phyloP scores from a whole-genome alignment of 106 monocot genomes.

The Gastrodia elata region DNA sequence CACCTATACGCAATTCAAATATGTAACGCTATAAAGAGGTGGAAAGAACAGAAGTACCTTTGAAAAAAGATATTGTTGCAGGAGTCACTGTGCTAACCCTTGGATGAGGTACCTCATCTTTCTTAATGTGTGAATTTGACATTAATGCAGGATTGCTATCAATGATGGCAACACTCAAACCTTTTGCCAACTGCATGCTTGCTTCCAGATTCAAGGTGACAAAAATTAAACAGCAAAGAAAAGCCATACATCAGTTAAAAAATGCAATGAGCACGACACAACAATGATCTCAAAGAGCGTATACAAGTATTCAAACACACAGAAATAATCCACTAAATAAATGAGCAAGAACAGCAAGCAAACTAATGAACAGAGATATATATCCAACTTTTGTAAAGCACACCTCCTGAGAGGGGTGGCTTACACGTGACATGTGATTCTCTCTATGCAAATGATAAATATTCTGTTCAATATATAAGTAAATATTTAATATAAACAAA shows the following conservation, averaged over 20 bases:
- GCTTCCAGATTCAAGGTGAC: conserved; percentile 32
- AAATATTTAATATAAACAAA: no score
- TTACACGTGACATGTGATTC: no score
- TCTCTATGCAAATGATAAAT: no score
- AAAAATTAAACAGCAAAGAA: not conserved
- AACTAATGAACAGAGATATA: not conserved
- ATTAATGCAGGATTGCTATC: conserved; percentile 76
- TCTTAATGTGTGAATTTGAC: conserved; percentile 35
- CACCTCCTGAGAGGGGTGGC: not conserved
- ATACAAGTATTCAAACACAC: not conserved
- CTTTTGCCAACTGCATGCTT: conserved; percentile 66
- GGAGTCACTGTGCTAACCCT: conserved; percentile 96
- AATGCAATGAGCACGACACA: not conserved
- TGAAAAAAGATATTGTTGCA: conserved; percentile 79
- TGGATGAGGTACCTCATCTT: conserved; percentile 63
- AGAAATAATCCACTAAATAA: not conserved
- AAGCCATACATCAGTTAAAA: not conserved
- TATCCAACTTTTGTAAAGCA: not conserved
- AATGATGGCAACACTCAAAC: conserved; percentile 68
- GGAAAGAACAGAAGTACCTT: conserved; percentile 36
- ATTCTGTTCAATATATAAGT: no score
- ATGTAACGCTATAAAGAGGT: not conserved
- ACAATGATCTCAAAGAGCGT: not conserved
- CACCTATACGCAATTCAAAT: not conserved
- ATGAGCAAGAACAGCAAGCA: not conserved